Evolutionary conservation across 116 monocot species (phyloP), one percentile per base, ranked within the genome.

Genomic region (Cymodocea nodosa): DNA sequence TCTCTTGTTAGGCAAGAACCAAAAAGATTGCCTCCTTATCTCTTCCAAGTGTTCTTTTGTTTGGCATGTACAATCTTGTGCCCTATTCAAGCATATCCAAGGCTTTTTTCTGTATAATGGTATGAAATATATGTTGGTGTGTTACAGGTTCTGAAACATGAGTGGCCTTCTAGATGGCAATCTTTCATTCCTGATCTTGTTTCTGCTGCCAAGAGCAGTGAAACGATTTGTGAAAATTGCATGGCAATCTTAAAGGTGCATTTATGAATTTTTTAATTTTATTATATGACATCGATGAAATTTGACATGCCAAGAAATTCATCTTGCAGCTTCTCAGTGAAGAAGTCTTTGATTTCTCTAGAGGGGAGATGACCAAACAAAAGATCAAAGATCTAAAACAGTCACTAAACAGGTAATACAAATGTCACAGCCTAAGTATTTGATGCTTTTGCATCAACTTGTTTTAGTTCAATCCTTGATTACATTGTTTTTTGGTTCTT

Each of bases 311-410:
- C 17, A 0, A 18, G n/a, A 25, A 50, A 49, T 20, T 10, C 51
- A 4, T 23, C 40, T 14, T 76, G 16, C 88, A 97, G 97, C 91
- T 97, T 75, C 83, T 97, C 35, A 97, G 97, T 67, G 97, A 97
- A 70, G 91, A 97, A 77, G 88, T 97, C 75, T 97, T 97, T 80
- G 90, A 97, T 77, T 97, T 97, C 44, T 97, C 97, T 63, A 81
- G 97, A 80, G 97, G 97, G 15, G 97, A 97, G 75, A 97, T 97
- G 91, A 90, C 97, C 24, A 91, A 97, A 56, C 78, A 80, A 58
- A 97, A 91, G 67, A 97, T 97, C 56, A 97, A 97, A 60, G 97
- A 97, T 62, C 75, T 97, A 56, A 97, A 97, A 67, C 87, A 87
- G 62, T 90, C 91, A 52, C 70, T 97, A 34, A 90, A 97, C 72